phyloP scores from a whole-genome alignment of 2,329 filamentous ascomycete genomes.

The Beauveria bassiana region DNA sequence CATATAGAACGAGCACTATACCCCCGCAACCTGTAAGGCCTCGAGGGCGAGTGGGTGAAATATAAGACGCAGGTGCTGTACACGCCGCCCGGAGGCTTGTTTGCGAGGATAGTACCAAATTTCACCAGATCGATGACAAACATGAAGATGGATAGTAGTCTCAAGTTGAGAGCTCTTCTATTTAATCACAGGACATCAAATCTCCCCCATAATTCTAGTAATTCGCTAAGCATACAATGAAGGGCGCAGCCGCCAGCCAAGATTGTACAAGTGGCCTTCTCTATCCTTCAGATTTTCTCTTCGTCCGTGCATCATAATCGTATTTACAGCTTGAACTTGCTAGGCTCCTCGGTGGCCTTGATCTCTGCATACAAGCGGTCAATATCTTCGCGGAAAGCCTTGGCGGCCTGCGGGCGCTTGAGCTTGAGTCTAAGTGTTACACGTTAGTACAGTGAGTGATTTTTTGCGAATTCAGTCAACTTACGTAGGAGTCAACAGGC shows the following conservation, averaged over 20 bases:
- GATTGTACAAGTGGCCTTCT: background rate
- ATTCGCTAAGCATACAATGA: constrained; percentile 6
- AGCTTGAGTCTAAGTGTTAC: constrained; percentile 44
- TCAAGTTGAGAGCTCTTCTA: background rate
- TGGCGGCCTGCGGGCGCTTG: constrained; percentile 49
- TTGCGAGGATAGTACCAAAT: background rate
- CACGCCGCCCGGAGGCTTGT: background rate
- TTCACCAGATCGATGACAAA: background rate
- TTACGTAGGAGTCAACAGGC: constrained; percentile 82
- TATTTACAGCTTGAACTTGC: constrained; percentile 38
- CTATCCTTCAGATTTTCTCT: background rate
- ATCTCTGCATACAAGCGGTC: constrained; percentile 51
- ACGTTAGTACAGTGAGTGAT: constrained; percentile 10
- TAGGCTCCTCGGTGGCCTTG: constrained; percentile 26
- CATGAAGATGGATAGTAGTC: background rate
- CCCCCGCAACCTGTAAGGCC: background rate
- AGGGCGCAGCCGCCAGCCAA: background rate
- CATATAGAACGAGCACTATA: background rate
- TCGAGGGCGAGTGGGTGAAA: background rate
- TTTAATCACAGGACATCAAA: background rate
- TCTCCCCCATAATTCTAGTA: background rate
- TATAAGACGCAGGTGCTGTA: background rate
- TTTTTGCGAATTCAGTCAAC: constrained; percentile 26
- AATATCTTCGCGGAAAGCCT: constrained; percentile 45
- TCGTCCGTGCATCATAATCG: too few relatives aligned